Evolutionary conservation across 805 yeast species (phyloP), one percentile per base, ranked within the genome.

Genomic region (Candida chauliodis): DNA sequence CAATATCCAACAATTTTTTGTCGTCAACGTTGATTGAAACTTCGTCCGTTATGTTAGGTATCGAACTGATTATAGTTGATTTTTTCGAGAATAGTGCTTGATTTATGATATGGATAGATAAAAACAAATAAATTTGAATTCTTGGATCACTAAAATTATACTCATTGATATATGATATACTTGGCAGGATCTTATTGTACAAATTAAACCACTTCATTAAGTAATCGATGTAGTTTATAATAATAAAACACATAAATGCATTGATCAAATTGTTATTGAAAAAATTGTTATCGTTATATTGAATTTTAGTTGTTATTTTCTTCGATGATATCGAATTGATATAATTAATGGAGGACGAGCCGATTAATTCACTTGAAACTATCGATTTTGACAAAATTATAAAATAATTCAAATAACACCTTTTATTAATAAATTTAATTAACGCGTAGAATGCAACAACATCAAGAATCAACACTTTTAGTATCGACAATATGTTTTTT

Each of bases 331-430:
- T 49, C 14, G 58, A 50, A 24, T 55, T 53, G 36, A 53, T 51
- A 31, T 41, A 46, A 30, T 53, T 54, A 9, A 55, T 48, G 11
- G 56, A 41, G 15, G 52, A 41, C 10, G 58, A 46, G 16, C 65
- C 66, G 18, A 59, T 54, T 24, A 60, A 45, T 22, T 57, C 55
- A 23, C 56, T 51, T 3, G 66, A 56, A 10, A 60, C 43, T n/a
- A 60, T 56, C 14, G 60, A 51, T 32, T 58, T 56, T 18, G 65
- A 59, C 37, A 60, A 46, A 6, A 58, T 46, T 4, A 50, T 48
- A 34, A 60, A 41, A 46, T 57, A 58, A 21, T 47, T 46, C 24
- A 47, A 42, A 50, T 54, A 54, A 11, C 45, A 41, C 26, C 46
- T 41, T 18, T 34, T 34, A 13, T 27, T 22, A 47, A 40, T 29